Conservation (phyloP, 306 rosid species). For the Dalbergia cochinchinensis region DNA sequence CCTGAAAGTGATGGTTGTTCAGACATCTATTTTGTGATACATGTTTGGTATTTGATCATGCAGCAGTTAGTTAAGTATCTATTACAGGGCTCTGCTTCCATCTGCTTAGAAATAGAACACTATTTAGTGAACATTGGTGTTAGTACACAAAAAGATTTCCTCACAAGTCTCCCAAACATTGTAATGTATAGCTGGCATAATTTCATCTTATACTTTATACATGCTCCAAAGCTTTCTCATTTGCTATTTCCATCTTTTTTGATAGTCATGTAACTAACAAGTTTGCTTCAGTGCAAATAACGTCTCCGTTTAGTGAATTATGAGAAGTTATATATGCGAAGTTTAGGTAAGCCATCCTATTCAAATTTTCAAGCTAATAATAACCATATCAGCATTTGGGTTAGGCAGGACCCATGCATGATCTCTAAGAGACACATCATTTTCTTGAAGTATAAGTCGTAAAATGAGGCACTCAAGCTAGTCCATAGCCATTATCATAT, state of each 20-base stretch:
- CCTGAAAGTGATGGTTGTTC: conserved; percentile 53
- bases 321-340: not conserved
- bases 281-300: not conserved
- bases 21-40: conserved; percentile 39
- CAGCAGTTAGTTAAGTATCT: conserved; percentile 1
- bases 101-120: not conserved
- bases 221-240: not conserved
- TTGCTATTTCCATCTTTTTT: no score
- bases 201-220: not conserved
- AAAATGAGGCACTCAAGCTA: conserved; percentile 46
- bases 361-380: conserved; percentile 49
- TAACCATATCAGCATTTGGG: conserved; percentile 47
- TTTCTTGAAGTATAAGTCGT: conserved; percentile 53
- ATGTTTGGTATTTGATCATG: conserved; percentile 33
- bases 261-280: not conserved
- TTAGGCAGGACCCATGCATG: conserved; percentile 47
- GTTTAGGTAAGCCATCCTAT: conserved; percentile 41
- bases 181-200: not conserved
- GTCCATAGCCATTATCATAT: conserved; percentile 26
- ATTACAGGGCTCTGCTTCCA: conserved; percentile 5
- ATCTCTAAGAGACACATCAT: conserved; percentile 33
- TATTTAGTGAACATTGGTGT: not conserved
- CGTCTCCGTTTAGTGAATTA: conserved; percentile 13
- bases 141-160: not conserved
- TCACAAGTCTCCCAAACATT: not conserved